Conservation (phyloP, 192 early-diverging fungal species). For the Linnemannia zychae region DNA sequence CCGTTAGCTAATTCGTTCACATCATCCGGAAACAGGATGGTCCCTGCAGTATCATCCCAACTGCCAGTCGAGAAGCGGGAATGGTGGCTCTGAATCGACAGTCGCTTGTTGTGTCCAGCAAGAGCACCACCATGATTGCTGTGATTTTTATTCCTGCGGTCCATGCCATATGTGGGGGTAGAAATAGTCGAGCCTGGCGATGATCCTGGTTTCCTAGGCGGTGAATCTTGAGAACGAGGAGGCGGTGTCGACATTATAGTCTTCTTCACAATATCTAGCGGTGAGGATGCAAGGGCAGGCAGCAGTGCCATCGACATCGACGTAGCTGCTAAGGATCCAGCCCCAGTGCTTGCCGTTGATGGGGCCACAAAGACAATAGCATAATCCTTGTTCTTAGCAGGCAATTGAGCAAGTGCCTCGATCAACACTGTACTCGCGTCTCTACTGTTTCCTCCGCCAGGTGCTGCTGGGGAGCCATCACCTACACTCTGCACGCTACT, state of each 20-base stretch:
- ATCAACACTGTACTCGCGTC: constrained; percentile 26
- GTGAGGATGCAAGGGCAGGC: constrained; percentile 26
- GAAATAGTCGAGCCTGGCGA: constrained; percentile 8
- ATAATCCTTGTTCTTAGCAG: constrained; percentile 53
- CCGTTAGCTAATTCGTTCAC: constrained; percentile 25
- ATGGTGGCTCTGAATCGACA: constrained; percentile 35
- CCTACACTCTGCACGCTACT: background rate
- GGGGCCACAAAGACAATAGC: constrained; percentile 17
- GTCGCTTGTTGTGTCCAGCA: background rate
- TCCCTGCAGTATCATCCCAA: constrained; percentile 37
- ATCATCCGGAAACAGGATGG: constrained; percentile 17
- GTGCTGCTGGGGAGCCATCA: background rate
- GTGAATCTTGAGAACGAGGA: background rate
- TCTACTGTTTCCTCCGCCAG: background rate
- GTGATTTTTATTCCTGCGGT: background rate
- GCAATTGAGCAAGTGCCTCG: constrained; percentile 34
- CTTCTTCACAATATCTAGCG: constrained; percentile 31
- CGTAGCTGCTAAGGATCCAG: background rate
- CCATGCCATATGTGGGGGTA: background rate
- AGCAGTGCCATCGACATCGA: background rate
- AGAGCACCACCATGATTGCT: background rate
- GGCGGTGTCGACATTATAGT: constrained; percentile 29
- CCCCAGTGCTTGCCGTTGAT: background rate
- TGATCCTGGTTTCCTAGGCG: background rate
- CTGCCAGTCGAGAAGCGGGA: constrained; percentile 35